Conservation (phyloP, 495 filamentous ascomycete species). For the Podospora bellae-mahoneyi region DNA sequence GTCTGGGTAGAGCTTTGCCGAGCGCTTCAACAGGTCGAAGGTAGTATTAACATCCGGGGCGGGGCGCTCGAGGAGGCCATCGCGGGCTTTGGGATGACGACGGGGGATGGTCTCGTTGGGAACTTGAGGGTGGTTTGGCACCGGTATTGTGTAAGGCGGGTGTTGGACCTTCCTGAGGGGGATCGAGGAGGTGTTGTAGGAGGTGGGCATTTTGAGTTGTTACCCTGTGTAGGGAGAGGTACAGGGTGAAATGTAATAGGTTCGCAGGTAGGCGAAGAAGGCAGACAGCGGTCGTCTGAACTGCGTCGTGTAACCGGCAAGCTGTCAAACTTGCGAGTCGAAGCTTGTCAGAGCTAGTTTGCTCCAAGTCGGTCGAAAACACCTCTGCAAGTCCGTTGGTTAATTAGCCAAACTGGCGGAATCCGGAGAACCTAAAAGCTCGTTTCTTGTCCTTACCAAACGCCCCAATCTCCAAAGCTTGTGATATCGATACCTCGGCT, state of each 20-base stretch:
- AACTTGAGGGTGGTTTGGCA: slow-evolving; percentile 45
- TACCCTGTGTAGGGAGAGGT: neutral
- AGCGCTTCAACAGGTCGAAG: slow-evolving; percentile 56
- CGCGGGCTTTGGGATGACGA: slow-evolving; percentile 51
- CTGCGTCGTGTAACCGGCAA: neutral
- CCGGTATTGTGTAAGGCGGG: slow-evolving; percentile 55
- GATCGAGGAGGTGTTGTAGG: slow-evolving; percentile 15
- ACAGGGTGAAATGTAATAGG: neutral
- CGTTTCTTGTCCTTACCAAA: neutral
- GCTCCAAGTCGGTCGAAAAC: no score
- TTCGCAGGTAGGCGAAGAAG: neutral
- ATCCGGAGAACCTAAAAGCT: neutral
- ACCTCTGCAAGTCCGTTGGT: neutral
- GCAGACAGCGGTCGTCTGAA: neutral
- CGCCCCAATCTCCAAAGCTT: neutral
- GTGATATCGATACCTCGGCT: neutral
- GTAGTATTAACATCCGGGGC: slow-evolving; percentile 53
- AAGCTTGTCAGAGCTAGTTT: neutral
- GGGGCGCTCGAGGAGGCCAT: slow-evolving; percentile 51
- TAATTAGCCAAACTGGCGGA: neutral
- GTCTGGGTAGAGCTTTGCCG: slow-evolving; percentile 51
- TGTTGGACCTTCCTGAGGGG: slow-evolving; percentile 46
- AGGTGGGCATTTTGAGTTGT: slow-evolving; percentile 43
- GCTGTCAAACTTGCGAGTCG: neutral
- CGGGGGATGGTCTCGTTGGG: slow-evolving; percentile 63